Evolutionary conservation across 31 red algal species (phyloP), one percentile per base, ranked within the genome.

Genomic region (Endocladia muricata): DNA sequence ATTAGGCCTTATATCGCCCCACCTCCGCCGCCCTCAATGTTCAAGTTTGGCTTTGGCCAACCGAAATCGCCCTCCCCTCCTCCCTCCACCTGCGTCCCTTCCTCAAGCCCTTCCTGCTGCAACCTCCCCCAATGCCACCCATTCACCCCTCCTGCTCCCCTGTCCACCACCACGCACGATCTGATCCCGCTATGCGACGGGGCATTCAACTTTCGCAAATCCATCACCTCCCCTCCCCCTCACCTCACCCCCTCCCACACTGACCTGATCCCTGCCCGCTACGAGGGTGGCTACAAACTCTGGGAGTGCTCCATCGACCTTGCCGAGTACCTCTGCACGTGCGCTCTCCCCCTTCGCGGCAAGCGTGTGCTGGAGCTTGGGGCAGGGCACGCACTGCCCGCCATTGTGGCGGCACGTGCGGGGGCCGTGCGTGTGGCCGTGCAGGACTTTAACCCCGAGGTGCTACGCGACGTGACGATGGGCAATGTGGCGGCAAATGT

Each of bases 201-300:
- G 61, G 55, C 31, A 1, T 15, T 79, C 43, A 33, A 15, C 7
- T 51, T 78, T 7, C 70, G 19, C 70, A 78, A 76, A 37, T 62
- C 66, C 13, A 13, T 13, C 26, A 78, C 78, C 5, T 23, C 28
- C 25, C 21, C 66, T 37, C 81, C 75, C 41, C 33, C 29, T 3
- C 0, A 34, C 13, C 80, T 80, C n/a, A 47, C 80, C 22, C 80
- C 80, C 1, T 7, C 23, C 32, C 79, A 55, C 57, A 35, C 59
- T 6, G 94, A 97, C 61, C 55, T 97, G 1, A 62, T 91, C 3
- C 77, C 89, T n/a, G 70, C 71, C 37, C 51, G 66, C 25, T 97
- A 97, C 76, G 94, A 97, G 61, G 94, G 94, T 43, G 94, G 94
- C 3, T 88, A 73, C 84, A 97, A 97, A 76, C 70, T 97, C 13